These are phyloP conservation scores for Vitis labrusca DNA, from an alignment of 164 flowering plant genomes.

Conservation along the genomic window DNA sequence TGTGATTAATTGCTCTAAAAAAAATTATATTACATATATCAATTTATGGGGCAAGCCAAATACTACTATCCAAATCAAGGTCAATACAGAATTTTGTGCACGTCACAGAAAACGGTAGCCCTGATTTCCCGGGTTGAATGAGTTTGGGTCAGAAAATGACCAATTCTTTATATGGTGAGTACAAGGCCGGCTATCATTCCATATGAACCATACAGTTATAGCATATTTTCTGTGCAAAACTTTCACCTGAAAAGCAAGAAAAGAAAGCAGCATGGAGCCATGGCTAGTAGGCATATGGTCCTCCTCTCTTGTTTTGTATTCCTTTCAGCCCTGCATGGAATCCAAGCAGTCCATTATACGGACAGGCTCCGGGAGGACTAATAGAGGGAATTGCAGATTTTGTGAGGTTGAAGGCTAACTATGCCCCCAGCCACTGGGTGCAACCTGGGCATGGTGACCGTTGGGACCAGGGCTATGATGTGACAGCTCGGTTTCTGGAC, in stretches of 20 bases:
- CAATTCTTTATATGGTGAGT: no score
- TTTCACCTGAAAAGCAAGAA: not conserved
- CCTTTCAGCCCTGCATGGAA: not conserved
- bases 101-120: no score
- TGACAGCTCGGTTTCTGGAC: conserved; percentile 15
- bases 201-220: no score
- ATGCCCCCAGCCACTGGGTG: conserved; percentile 22
- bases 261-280: not conserved
- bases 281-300: not conserved
- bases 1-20: no score
- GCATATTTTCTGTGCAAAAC: not conserved
- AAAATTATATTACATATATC: no score
- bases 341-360: conserved; percentile 11
- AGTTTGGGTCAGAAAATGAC: no score
- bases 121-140: no score
- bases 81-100: no score
- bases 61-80: no score
- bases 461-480: conserved; percentile 37
- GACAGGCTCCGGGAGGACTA: conserved; percentile 25
- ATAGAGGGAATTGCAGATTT: conserved; percentile 39
- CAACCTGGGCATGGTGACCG: conserved; percentile 20
- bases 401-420: conserved; percentile 23
- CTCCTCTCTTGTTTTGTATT: conserved; percentile 7
- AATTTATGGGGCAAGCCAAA: no score
- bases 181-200: no score